phyloP scores from a whole-genome alignment of 78 protist species.

The Chrysochromulina tobinii region DNA sequence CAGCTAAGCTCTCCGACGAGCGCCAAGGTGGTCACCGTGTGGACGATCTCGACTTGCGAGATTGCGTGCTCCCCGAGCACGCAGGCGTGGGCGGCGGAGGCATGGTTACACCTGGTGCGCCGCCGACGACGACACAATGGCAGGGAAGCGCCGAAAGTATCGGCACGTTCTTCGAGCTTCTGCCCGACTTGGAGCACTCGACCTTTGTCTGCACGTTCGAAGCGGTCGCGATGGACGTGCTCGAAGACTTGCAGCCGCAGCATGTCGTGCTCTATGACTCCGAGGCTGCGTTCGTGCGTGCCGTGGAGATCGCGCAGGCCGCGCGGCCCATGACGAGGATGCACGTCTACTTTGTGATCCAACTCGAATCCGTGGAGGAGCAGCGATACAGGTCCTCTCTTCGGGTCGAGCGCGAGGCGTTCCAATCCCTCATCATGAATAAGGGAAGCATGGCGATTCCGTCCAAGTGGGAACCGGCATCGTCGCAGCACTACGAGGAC shows the following conservation, averaged over 20 bases:
- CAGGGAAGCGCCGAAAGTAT: no score
- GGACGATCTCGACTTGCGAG: no score
- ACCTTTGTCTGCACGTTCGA: background rate
- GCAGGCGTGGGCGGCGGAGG: no score
- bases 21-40: no score
- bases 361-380: slow-evolving; percentile 31
- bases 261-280: slow-evolving; percentile 46
- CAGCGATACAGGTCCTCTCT: slow-evolving; percentile 28
- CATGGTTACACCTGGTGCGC: no score
- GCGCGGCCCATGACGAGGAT: background rate
- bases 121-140: no score
- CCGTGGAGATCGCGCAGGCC: slow-evolving; percentile 27
- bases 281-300: slow-evolving; percentile 37
- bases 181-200: no score
- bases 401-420: slow-evolving; percentile 6
- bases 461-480: background rate
- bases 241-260: slow-evolving; percentile 11
- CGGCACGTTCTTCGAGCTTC: no score
- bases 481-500: no score
- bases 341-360: slow-evolving; percentile 22
- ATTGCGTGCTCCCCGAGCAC: no score
- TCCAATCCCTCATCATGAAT: background rate
- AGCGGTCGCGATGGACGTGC: background rate
- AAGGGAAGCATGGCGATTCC: background rate
- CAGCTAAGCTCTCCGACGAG: no score